phyloP scores from a whole-genome alignment of 192 early-diverging fungal species.

The Coemansia biformis region DNA sequence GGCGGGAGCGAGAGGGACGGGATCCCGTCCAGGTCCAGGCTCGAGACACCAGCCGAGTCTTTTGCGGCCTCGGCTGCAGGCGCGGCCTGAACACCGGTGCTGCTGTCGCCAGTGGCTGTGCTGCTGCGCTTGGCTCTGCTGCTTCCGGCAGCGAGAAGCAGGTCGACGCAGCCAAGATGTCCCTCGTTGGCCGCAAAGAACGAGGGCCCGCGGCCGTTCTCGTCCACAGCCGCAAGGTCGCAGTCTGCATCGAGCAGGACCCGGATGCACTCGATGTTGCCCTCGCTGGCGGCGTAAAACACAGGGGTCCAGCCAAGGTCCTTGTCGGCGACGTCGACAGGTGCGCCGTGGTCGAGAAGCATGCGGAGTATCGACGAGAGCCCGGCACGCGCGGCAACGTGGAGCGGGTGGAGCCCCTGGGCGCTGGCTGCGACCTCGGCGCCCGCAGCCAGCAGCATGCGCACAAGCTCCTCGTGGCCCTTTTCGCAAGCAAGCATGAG shows the following conservation, averaged over 20 bases:
- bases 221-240: conserved; percentile 70
- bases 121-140: too few relatives aligned
- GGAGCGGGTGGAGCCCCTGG: conserved; percentile 82
- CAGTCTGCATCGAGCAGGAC: conserved; percentile 76
- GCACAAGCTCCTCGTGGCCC: conserved; percentile 82
- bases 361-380: conserved; percentile 64
- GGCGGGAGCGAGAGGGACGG: conserved; percentile 93
- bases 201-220: conserved; percentile 72
- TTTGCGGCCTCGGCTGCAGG: conserved; percentile 9
- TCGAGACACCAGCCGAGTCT: conserved; percentile 39
- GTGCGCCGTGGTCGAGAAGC: conserved; percentile 65
- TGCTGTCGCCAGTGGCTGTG: too few relatives aligned
- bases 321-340: conserved; percentile 77
- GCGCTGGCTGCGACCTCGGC: conserved; percentile 68
- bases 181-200: conserved; percentile 95
- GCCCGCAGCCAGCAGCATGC: conserved; percentile 69
- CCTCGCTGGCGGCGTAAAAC: conserved; percentile 93
- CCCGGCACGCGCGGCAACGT: conserved; percentile 83
- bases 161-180: conserved; percentile 70
- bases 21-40: conserved; percentile 78
- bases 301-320: conserved; percentile 95
- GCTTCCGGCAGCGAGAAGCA: conserved; percentile 49
- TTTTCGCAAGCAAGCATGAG: conserved; percentile 88
- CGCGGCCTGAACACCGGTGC: too few relatives aligned
- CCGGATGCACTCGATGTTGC: conserved; percentile 73